Evolutionary conservation across 768 basidiomycete species (phyloP), one percentile per base, ranked within the genome.

Genomic region (Boletus vinaceobasis): DNA sequence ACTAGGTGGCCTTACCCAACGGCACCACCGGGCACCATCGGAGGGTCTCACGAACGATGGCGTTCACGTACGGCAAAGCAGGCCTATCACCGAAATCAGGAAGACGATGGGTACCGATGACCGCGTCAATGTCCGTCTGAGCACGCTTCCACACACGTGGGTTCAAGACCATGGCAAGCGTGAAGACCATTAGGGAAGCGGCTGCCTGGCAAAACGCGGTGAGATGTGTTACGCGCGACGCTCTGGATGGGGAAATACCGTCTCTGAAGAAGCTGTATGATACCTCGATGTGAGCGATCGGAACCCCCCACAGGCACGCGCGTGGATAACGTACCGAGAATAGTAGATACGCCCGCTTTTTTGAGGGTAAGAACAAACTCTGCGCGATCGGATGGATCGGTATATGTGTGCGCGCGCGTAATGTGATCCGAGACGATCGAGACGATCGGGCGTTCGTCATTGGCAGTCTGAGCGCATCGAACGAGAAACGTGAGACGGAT

Each of bases 391-490:
- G 23, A 26, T 1, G 7, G 26, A 26, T 36, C 23, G 4, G 23
- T 9, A 17, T n/a, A 17, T 10, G 27, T 4, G 26, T 51, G 19
- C 14, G 48, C 33, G 2, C 14, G 29, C 14, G 7, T 23, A 45
- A 53, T 39, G 40, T 56, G 55, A 5, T 38, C 27, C 3, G 51
- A 48, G n/a, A 56, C 45, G 50, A 56, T 47, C 1, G 55, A 52
- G 26, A 13, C 4, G 17, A n/a, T 38, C 1, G 11, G 26, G 11
- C 6, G 47, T 37, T 10, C n/a, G 7, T 15, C 9, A 4, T 32
- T 9, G 4, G 17, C 27, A 5, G 13, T n/a, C 47, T 37, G 9
- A 19, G 26, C 7, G 10, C 23, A 4, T 36, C 10, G 6, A n/a
- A 36, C 0, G 19, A 7, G 15, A 4, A 14, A 17, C n/a, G 10